These are phyloP conservation scores for Trichoderma koningii DNA, from an alignment of 2,329 filamentous ascomycete genomes.

Conservation along the genomic window DNA sequence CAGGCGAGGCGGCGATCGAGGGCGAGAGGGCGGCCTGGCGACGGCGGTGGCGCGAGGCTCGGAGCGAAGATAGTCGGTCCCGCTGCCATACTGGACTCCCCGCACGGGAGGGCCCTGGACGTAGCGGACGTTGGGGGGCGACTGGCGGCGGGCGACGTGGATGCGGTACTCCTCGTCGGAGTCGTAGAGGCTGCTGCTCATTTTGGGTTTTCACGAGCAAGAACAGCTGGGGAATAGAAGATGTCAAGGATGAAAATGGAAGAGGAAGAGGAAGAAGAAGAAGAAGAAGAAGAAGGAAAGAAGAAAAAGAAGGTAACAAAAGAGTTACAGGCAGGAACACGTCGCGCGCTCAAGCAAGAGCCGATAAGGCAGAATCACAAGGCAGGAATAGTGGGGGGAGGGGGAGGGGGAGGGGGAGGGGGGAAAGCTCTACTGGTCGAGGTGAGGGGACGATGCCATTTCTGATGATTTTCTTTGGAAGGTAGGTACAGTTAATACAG, in stretches of 20 bases:
- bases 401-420: neutral
- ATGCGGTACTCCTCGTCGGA: conserved; percentile 60
- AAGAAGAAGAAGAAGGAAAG: neutral
- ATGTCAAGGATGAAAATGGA: too few species aligned
- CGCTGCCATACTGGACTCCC: conserved; percentile 46
- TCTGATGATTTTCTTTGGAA: neutral
- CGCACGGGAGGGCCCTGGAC: conserved; percentile 46
- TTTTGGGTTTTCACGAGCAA: too few species aligned
- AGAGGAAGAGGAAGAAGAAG: neutral
- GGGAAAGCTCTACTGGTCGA: too few species aligned
- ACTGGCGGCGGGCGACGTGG: conserved; percentile 47
- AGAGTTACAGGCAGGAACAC: neutral
- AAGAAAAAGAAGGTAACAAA: neutral
- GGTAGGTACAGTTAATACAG: neutral
- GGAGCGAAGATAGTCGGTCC: conserved; percentile 47
- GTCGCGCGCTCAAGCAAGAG: neutral
- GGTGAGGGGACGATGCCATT: too few species aligned
- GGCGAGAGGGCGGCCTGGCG: conserved; percentile 43
- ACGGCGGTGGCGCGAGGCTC: conserved; percentile 51
- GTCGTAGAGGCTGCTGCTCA: conserved; percentile 45
- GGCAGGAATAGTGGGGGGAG: conserved; percentile 11
- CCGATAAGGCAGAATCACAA: conserved; percentile 7
- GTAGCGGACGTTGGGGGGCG: conserved; percentile 50
- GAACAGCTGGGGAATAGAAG: too few species aligned
- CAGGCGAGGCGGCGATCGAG: conserved; percentile 48